A percentile compares a stretch with the other conserved stretches of the same genome.
Evolutionary conservation across 225 moss, liverwort and hornwort species (phyloP).

Genomic region (Bryum argenteum): DNA sequence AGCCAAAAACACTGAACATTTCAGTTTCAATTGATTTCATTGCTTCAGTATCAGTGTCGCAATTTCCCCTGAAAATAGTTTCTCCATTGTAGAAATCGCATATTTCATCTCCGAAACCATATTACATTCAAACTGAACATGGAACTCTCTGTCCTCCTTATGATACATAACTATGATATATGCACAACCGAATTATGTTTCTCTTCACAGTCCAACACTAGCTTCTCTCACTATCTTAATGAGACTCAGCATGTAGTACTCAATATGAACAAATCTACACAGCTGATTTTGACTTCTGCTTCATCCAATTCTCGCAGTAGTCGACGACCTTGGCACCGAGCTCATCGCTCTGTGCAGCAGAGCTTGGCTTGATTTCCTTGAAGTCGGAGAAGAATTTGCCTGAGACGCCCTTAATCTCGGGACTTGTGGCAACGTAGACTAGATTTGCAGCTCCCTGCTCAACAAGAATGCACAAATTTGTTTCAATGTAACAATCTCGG

Average conservation of each 20-base stretch:
- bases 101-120: too few relatives aligned
- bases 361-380: constrained; percentile 34
- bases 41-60: too few relatives aligned
- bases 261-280: neutral
- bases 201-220: neutral
- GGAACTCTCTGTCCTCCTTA: too few relatives aligned
- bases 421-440: constrained; percentile 35
- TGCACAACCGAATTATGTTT: too few relatives aligned
- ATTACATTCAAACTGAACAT: too few relatives aligned
- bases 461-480: neutral
- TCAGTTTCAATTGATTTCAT: too few relatives aligned
- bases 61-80: too few relatives aligned
- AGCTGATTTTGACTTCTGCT: constrained; percentile 28
- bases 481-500: neutral
- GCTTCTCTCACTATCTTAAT: too few relatives aligned
- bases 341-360: constrained; percentile 35
- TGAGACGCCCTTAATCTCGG: constrained; percentile 39
- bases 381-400: constrained; percentile 45
- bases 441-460: constrained; percentile 47
- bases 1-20: too few relatives aligned
- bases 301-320: constrained; percentile 40
- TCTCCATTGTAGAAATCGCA: too few relatives aligned
- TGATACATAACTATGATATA: too few relatives aligned
- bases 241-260: neutral
- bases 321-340: constrained; percentile 37